Evolutionary conservation across 192 early-diverging fungal genomes (phyloP).

Genomic region (Helicostylum pulchrum): DNA sequence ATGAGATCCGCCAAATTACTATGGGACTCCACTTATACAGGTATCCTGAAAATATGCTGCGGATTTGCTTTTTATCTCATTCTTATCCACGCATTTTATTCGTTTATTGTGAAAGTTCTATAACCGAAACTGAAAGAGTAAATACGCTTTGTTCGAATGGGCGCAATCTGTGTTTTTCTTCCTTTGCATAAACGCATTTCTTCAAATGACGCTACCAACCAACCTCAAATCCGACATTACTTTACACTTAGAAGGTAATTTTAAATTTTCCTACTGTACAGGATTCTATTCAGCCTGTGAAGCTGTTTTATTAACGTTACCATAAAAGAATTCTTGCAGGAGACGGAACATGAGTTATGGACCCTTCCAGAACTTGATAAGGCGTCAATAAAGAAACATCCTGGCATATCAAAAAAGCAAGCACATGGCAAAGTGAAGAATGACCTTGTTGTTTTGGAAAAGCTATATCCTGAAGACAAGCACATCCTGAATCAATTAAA

Average conservation of each 20-base stretch:
- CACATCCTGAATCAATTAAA: too few relatives aligned
- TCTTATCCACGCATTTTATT: too few relatives aligned
- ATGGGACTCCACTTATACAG: too few relatives aligned
- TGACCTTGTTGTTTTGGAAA: too few relatives aligned
- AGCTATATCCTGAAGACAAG: too few relatives aligned
- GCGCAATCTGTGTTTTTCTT: constrained; percentile 5
- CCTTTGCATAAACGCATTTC: constrained; percentile 9
- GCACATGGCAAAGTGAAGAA: too few relatives aligned
- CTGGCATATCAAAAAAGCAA: too few relatives aligned
- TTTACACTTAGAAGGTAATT: constrained; percentile 5
- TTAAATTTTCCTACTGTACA: constrained; percentile 3
- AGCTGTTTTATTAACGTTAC: constrained; percentile 9
- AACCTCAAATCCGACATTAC: constrained; percentile 4
- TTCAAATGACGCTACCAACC: constrained; percentile 7
- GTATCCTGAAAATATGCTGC: too few relatives aligned
- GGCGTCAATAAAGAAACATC: constrained; percentile 1
- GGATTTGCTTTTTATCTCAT: too few relatives aligned
- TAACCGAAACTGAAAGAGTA: too few relatives aligned
- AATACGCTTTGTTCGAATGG: constrained; percentile 4
- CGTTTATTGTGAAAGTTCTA: too few relatives aligned
- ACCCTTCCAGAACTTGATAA: constrained; percentile 4
- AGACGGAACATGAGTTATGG: constrained; percentile 8
- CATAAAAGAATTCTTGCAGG: constrained; percentile 8
- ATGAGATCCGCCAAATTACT: too few relatives aligned
- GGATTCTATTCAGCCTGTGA: constrained; percentile 7